A percentile compares a stretch with the other conserved stretches of the same genome.
These are phyloP conservation scores for Penicillium brasilianum DNA, from an alignment of 2,329 filamentous ascomycete species.

Conservation along the genomic window DNA sequence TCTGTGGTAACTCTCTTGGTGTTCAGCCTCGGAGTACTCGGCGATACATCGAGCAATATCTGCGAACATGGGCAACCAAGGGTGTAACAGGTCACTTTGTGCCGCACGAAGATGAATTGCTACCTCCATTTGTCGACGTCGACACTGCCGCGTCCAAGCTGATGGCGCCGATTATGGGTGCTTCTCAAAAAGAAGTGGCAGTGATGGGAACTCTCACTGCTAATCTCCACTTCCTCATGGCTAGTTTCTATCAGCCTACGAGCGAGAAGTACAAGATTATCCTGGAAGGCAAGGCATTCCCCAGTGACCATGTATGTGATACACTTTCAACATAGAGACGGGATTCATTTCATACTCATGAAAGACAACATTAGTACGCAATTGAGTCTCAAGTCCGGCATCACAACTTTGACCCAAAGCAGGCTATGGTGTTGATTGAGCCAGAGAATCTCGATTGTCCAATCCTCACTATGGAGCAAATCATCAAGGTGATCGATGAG, in stretches of 20 bases:
- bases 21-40: conserved; percentile 75
- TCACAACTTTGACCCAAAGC: conserved; percentile 69
- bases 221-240: conserved; percentile 82
- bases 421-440: conserved; percentile 75
- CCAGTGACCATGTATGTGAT: conserved; percentile 73
- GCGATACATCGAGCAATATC: conserved; percentile 70
- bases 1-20: conserved; percentile 89
- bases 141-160: conserved; percentile 74
- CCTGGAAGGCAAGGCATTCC: conserved; percentile 88
- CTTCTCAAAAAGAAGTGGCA: conserved; percentile 73
- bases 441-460: conserved; percentile 59
- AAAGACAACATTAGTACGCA: conserved; percentile 65
- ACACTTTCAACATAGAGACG: not conserved
- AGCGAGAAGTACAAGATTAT: conserved; percentile 75
- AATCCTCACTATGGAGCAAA: conserved; percentile 72
- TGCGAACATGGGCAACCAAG: conserved; percentile 82
- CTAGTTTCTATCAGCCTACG: conserved; percentile 79
- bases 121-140: conserved; percentile 77
- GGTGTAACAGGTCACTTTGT: conserved; percentile 85
- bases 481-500: conserved; percentile 73
- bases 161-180: conserved; percentile 76
- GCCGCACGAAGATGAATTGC: conserved; percentile 67
- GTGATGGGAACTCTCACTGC: conserved; percentile 86
- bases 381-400: conserved; percentile 78
- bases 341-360: conserved; percentile 12